These are phyloP conservation scores for Quaeritorhiza haematococci DNA, from an alignment of 371 early-diverging fungal species.

Conservation along the genomic window DNA sequence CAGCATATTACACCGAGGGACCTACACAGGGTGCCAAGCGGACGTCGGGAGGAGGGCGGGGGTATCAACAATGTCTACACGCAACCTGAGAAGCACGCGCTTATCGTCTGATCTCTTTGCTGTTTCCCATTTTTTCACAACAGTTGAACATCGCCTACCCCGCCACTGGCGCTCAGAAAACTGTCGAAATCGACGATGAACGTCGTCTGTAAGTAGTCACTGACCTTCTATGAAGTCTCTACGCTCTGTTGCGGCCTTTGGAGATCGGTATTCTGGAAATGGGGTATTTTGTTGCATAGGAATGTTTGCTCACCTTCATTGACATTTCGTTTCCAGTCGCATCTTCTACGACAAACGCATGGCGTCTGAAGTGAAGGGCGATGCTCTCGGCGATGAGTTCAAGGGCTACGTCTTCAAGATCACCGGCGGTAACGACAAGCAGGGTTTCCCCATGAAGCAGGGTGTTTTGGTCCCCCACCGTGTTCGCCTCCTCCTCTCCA, in stretches of 20 bases:
- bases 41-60: too few species aligned
- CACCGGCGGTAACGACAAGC: slow-evolving; percentile 99
- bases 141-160: slow-evolving; percentile 98
- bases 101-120: background rate
- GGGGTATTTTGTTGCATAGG: background rate
- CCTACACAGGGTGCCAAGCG: too few species aligned
- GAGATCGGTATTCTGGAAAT: background rate
- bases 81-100: too few species aligned
- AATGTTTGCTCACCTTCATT: background rate
- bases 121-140: background rate
- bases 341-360: slow-evolving; percentile 98
- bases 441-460: slow-evolving; percentile 94
- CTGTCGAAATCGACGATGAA: slow-evolving; percentile 96
- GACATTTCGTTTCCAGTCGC: slow-evolving; percentile 52
- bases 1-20: too few species aligned
- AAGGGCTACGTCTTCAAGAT: slow-evolving; percentile 98
- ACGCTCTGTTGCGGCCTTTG: background rate
- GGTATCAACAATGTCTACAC: too few species aligned
- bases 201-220: slow-evolving; percentile 74
- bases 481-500: slow-evolving; percentile 87
- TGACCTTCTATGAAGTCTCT: background rate
- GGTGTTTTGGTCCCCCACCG: slow-evolving; percentile 91
- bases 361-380: slow-evolving; percentile 93
- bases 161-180: slow-evolving; percentile 98
- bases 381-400: slow-evolving; percentile 96